These are phyloP conservation scores for Rhizopogon roseolus DNA, from an alignment of 768 basidiomycete species.

Conservation along the genomic window DNA sequence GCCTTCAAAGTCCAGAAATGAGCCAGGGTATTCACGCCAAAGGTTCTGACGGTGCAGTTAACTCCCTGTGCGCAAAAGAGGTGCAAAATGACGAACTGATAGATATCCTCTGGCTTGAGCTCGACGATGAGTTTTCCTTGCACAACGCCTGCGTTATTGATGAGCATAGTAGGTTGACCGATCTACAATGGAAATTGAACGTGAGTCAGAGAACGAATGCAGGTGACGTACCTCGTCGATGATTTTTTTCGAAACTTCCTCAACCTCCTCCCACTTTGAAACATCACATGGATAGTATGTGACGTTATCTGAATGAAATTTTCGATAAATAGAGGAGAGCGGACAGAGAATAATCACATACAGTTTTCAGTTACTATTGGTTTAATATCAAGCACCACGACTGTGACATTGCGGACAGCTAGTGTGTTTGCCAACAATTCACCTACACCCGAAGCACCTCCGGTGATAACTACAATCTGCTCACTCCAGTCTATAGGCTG, in stretches of 20 bases:
- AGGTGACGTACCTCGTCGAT: conserved; percentile 60
- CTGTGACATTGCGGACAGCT: conserved; percentile 73
- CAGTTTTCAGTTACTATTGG: conserved; percentile 75
- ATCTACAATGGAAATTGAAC: conserved; percentile 41
- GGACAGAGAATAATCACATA: conserved; percentile 27
- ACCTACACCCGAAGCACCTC: conserved; percentile 88
- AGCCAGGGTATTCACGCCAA: conserved; percentile 80
- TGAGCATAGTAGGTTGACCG: conserved; percentile 81
- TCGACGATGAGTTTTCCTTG: conserved; percentile 87
- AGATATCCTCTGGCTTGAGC: conserved; percentile 68
- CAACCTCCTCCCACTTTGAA: conserved; percentile 82
- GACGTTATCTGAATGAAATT: conserved; percentile 57
- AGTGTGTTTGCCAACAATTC: conserved; percentile 85
- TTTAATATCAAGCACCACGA: conserved; percentile 83
- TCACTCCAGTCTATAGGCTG: conserved; percentile 75
- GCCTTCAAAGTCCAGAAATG: conserved; percentile 93
- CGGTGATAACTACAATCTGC: conserved; percentile 88
- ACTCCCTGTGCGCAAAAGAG: neutral
- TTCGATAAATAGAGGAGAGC: neutral
- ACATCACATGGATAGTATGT: conserved; percentile 89
- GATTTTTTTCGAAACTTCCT: conserved; percentile 67
- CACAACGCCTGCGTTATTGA: conserved; percentile 95
- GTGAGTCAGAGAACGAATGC: neutral
- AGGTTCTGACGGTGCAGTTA: conserved; percentile 53
- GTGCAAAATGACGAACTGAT: conserved; percentile 47